Evolutionary conservation across 129 eudicot species (phyloP), one percentile per base, ranked within the genome.

Genomic region (Apium graveolens): DNA sequence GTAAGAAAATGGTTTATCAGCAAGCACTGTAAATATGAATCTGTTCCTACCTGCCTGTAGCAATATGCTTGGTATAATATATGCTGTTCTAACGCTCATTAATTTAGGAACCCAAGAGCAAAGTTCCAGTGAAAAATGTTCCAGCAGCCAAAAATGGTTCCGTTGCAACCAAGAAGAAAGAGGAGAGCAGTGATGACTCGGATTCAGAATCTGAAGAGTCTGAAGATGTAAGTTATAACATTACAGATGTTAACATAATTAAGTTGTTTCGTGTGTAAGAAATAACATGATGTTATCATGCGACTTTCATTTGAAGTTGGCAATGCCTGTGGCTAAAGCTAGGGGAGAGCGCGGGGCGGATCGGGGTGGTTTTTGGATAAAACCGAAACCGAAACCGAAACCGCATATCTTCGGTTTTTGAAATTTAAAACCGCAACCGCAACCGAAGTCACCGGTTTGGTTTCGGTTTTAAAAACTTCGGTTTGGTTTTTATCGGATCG

Each of bases 111-210:
- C 57, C 77, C 57, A 44, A 74, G 17, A 74, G 57, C 77, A 44
- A 74, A 69, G 76, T 21, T 44, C 73, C 78, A 5, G 66, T 3
- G 37, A 41, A 70, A 70, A 70, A 27, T 44, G 80, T 29, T 42
- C 27, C 78, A 26, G 62, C 21, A 11, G 51, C 84, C 69, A 84
- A 84, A 60, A 84, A 84, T 80, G 86, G 86, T 5, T 10, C 69
- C 20, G 73, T 70, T 41, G 60, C 76, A 17, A 70, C 70, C 63
- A 26, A 32, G 9, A 79, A 70, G 70, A 79, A 71, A 38, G 77
- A 35, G 0, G 69, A 71, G 71, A 35, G 41, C 41, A 51, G 70
- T 71, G 76, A 71, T 31, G 81, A 60, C 7, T 84, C 87, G 7
- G 79, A 62, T 5, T 76, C 86, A 27, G 83, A 76, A 6, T 69